Base-by-base conservation (phyloP, 2,329 filamentous ascomycete species). In the Clonostachys rosea region DNA sequence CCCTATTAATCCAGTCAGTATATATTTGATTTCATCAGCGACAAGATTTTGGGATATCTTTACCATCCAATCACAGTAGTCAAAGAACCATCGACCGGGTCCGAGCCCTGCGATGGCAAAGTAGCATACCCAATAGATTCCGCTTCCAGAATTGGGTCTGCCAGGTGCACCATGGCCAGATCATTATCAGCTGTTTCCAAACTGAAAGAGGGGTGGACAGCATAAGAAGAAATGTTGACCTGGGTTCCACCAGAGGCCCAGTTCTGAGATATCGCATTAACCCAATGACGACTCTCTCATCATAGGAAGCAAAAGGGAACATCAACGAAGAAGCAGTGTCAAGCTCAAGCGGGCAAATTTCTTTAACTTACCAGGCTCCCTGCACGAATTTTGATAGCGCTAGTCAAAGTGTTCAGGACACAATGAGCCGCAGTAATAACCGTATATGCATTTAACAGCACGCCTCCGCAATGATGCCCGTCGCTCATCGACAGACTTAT, bases 401-500 rank as follows among this genome's bases (percentile, higher is more conserved):
- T 48, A n/a, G 54, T 45, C 18, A 41, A 39, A 40, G 49, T 39
- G 30, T 48, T 55, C 3, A 37, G 42, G 16, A 56, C 53, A 52
- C 59, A 64, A 50, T 64, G 61, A 17, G 54, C 60, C 9, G 61
- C 61, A 6, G 61, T 64, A 44, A 64, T 5, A 47, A 64, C 61
- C n/a, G 60, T 64, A 48, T 16, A 56, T 53, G 51, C 55, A 49
- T 62, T 60, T 37, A 64, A 20, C 18, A 64, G 50, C 12, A 53
- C 45, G 16, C 61, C 61, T n/a, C 61, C 61, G 34, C 61, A 64
- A 51, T 56, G 58, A 39, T 59, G 53, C 12, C 48, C 44, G 34
- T 42, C 44, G 20, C 37, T 40, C 14, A 36, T 33, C 37, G 50
- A 46, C 40, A 64, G 49, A 48, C 50, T 54, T 44, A 64, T 60